A percentile compares a stretch with the other conserved stretches of the same genome.
These are phyloP conservation scores for Xanthoceras sorbifolium DNA, from an alignment of 345 rosid genomes.

Conservation along the genomic window DNA sequence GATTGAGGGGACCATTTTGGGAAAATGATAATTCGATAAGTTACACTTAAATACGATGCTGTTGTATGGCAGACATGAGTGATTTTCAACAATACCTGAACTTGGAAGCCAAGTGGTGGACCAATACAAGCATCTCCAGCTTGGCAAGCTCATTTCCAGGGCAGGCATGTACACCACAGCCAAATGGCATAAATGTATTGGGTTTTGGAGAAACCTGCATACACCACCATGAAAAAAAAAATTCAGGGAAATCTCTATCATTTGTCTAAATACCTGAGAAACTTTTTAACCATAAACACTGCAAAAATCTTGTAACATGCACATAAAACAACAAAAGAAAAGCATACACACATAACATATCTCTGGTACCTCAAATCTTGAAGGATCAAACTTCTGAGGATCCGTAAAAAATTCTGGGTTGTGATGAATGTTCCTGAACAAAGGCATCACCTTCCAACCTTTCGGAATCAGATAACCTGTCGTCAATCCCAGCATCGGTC, in stretches of 20 bases:
- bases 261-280: no score
- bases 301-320: neutral
- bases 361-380: conserved; percentile 68
- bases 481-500: conserved; percentile 8
- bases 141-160: conserved; percentile 86
- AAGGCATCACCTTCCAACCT: conserved; percentile 87
- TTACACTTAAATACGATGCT: conserved; percentile 1
- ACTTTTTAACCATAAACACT: conserved; percentile 10
- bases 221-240: neutral
- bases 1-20: no score
- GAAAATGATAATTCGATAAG: no score
- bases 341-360: neutral
- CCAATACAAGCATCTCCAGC: conserved; percentile 69
- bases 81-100: conserved; percentile 52
- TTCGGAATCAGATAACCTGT: conserved; percentile 76
- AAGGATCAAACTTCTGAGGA: conserved; percentile 69
- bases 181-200: conserved; percentile 76
- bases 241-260: no score
- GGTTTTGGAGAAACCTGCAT: conserved; percentile 59
- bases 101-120: conserved; percentile 61
- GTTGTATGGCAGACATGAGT: conserved; percentile 15
- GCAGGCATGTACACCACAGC: conserved; percentile 70
- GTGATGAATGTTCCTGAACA: conserved; percentile 78
- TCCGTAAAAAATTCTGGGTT: conserved; percentile 57
- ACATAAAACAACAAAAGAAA: no score